Evolutionary conservation across 2,329 filamentous ascomycete genomes (phyloP), one percentile per base, ranked within the genome.

Genomic region (Cladophialophora immunda): DNA sequence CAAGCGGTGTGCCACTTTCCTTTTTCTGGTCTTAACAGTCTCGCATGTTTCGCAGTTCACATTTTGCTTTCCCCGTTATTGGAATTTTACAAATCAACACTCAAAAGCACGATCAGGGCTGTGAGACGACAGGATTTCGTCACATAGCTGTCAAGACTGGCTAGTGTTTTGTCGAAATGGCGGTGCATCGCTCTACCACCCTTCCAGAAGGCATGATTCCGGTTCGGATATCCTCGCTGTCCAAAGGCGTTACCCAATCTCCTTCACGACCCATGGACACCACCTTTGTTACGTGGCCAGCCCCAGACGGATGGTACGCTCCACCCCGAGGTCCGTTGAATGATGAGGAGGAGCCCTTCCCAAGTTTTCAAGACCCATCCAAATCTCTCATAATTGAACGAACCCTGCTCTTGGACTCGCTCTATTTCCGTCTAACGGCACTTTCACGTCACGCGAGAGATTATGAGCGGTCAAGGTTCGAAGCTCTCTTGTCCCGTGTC

Each of bases 361-460:
- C 9, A 41, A 7, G 15, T n/a, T 22, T 59, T 25, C 11, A 53
- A 22, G 58, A 53, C 13, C 47, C 41, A 15, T 30, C 30, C 13
- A 52, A 61, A 25, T 25, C 30, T 22, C 58, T 61, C 29, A 61
- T 61, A n/a, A 41, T 41, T 11, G 11, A 36, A 32, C 45, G 58
- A 53, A 53, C 5, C 4, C 19, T 36, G 1, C 58, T 61, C 11
- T 11, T 61, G 11, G 58, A 61, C 29, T 11, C 38, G 8, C 29
- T 60, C 17, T 13, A 4, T 15, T 38, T 11, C 15, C 34, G 34
- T 15, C 11, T 15, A 15, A 38, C 34, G 4, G 4, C 3, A 1
- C 11, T 38, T 13, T 15, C 15, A 38, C 34, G 15, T 38, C 29
- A 53, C 4, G 13, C n/a, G 17, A 13, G 27, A 22, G 11, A 13